Conservation (phyloP, 495 filamentous ascomycete genomes). For the Pseudevernia furfuracea region DNA sequence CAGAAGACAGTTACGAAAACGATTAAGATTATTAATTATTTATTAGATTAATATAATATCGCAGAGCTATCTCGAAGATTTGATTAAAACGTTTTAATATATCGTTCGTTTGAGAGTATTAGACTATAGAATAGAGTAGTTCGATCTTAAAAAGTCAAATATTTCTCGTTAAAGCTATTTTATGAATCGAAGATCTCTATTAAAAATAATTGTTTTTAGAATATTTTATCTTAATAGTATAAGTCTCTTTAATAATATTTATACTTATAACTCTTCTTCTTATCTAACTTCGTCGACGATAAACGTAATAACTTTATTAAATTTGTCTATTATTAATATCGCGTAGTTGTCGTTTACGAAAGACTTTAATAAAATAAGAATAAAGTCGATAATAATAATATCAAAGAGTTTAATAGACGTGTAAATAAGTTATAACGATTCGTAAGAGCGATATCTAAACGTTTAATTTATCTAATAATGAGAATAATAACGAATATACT, state of each 20-base stretch:
- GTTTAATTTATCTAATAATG: not conserved
- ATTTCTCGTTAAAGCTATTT: not conserved
- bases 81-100: not conserved
- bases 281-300: not conserved
- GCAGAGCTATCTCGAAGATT: not conserved
- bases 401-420: not conserved
- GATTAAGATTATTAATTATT: not conserved
- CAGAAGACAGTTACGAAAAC: not conserved
- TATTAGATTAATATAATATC: not conserved
- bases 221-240: not conserved
- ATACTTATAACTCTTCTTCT: not conserved
- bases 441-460: not conserved
- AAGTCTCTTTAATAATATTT: not conserved
- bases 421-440: not conserved
- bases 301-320: not conserved
- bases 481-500: too few relatives aligned
- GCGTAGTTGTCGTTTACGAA: not conserved
- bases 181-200: too few relatives aligned
- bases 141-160: not conserved
- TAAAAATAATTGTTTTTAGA: not conserved
- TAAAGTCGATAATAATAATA: too few relatives aligned
- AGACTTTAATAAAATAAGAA: too few relatives aligned
- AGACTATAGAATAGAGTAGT: not conserved
- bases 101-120: not conserved
- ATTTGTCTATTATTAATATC: not conserved